These are phyloP conservation scores for Ustilaginoidea virens DNA, from an alignment of 2,329 filamentous ascomycete genomes.

Conservation along the genomic window DNA sequence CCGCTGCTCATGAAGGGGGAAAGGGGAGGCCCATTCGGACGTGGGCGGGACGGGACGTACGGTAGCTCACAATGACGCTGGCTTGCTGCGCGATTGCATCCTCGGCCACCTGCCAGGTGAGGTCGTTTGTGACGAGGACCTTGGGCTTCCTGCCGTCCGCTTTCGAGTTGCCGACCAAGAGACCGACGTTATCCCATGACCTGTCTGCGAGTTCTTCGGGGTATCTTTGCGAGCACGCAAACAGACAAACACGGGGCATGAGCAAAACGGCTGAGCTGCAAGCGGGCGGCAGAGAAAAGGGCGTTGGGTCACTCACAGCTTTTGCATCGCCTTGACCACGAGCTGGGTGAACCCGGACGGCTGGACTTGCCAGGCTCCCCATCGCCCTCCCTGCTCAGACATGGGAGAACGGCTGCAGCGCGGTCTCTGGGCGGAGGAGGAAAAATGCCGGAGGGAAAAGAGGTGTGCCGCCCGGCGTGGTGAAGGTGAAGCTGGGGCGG, in stretches of 20 bases:
- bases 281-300: no score
- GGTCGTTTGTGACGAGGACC: constrained; percentile 62
- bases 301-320: constrained; percentile 59
- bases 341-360: constrained; percentile 28
- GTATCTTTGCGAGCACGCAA: constrained; percentile 36
- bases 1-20: background rate
- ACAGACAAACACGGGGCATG: background rate
- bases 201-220: constrained; percentile 79
- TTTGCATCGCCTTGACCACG: constrained; percentile 69
- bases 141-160: constrained; percentile 13
- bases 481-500: no score
- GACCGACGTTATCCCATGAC: constrained; percentile 92
- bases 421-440: no score
- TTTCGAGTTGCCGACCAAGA: constrained; percentile 41
- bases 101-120: constrained; percentile 76
- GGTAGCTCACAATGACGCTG: constrained; percentile 78
- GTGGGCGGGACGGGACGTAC: constrained; percentile 26
- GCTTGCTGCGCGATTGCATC: constrained; percentile 69
- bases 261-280: no score
- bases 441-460: no score
- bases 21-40: background rate
- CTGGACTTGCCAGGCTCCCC: constrained; percentile 25
- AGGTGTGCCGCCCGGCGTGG: no score
- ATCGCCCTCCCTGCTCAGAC: constrained; percentile 10
- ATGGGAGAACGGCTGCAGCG: no score